Evolutionary conservation across 495 filamentous ascomycete species (phyloP).

Genomic region (Delitschia confertaspora): DNA sequence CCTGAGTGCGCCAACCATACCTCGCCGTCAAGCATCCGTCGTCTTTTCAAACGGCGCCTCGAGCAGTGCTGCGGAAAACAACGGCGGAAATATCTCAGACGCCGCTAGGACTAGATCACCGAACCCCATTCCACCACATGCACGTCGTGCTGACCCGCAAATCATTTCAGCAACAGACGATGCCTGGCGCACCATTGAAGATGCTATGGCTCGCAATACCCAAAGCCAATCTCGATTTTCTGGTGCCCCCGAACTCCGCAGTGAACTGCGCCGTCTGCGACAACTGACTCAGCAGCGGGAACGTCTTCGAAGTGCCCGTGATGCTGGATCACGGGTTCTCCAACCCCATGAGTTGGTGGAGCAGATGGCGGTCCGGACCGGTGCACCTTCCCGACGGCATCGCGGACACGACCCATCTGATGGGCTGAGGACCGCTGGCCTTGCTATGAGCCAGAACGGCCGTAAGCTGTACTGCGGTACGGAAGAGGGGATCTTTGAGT

Average conservation of each 20-base stretch:
- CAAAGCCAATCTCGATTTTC: slow-evolving; percentile 25
- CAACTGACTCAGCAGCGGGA: slow-evolving; percentile 25
- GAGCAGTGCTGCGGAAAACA: not conserved
- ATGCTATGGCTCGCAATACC: slow-evolving; percentile 34
- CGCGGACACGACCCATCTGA: slow-evolving; percentile 15
- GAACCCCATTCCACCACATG: slow-evolving; percentile 21
- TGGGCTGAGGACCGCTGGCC: slow-evolving; percentile 33
- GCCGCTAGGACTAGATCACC: slow-evolving; percentile 20
- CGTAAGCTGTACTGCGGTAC: slow-evolving; percentile 31
- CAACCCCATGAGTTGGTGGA: too few species aligned
- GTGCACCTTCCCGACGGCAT: slow-evolving; percentile 7
- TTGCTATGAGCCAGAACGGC: slow-evolving; percentile 36
- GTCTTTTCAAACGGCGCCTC: slow-evolving; percentile 12
- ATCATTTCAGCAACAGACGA: slow-evolving; percentile 27
- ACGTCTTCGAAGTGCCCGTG: slow-evolving; percentile 18
- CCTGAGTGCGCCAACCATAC: slow-evolving; percentile 6
- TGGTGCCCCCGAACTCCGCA: slow-evolving; percentile 14
- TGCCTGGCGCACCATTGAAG: slow-evolving; percentile 42
- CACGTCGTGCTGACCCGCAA: slow-evolving; percentile 19
- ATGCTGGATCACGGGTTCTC: too few species aligned
- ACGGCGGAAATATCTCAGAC: slow-evolving; percentile 16
- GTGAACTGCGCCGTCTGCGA: slow-evolving; percentile 24
- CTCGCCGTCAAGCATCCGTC: slow-evolving; percentile 29
- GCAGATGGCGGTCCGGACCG: slow-evolving; percentile 5
- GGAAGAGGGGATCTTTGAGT: slow-evolving; percentile 36